A percentile compares a stretch with the other conserved stretches of the same genome.
Evolutionary conservation across 2,329 filamentous ascomycete genomes (phyloP).

Genomic region (Spiromastix sp.): DNA sequence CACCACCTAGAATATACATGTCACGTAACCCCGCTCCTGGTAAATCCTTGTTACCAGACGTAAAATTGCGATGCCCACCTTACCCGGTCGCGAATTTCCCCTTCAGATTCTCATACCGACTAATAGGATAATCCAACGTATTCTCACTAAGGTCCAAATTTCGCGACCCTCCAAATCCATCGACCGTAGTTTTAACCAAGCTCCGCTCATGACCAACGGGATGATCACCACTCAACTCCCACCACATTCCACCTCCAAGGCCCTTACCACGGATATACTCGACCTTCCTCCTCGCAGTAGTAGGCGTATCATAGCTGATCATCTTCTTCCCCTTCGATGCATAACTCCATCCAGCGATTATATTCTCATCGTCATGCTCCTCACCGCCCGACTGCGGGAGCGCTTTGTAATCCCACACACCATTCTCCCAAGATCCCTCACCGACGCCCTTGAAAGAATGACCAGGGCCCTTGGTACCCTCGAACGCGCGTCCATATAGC

Average conservation of each 20-base stretch:
- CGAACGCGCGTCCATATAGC: conserved; percentile 79
- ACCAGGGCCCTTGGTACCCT: conserved; percentile 66
- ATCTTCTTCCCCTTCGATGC: conserved; percentile 49
- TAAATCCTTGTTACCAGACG: too few species aligned
- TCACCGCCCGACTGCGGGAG: conserved; percentile 58
- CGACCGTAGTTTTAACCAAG: conserved; percentile 2
- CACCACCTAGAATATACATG: too few species aligned
- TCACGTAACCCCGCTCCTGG: too few species aligned
- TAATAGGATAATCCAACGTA: conserved; percentile 1
- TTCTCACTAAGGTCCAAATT: conserved; percentile 3
- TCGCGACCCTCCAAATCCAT: background rate
- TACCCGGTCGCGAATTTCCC: conserved; percentile 1
- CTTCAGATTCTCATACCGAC: conserved; percentile 2
- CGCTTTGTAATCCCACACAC: conserved; percentile 81
- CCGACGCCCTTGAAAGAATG: conserved; percentile 60
- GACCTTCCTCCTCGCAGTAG: conserved; percentile 59
- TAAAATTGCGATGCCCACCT: too few species aligned
- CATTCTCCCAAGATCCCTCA: conserved; percentile 71
- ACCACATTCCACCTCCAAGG: conserved; percentile 93
- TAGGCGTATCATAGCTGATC: conserved; percentile 65
- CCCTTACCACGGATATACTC: conserved; percentile 55
- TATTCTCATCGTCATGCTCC: conserved; percentile 50
- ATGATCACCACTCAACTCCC: conserved; percentile 70
- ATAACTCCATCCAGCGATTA: conserved; percentile 65
- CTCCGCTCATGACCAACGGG: background rate